phyloP scores from a whole-genome alignment of 345 rosid genomes.

The Laguncularia racemosa region DNA sequence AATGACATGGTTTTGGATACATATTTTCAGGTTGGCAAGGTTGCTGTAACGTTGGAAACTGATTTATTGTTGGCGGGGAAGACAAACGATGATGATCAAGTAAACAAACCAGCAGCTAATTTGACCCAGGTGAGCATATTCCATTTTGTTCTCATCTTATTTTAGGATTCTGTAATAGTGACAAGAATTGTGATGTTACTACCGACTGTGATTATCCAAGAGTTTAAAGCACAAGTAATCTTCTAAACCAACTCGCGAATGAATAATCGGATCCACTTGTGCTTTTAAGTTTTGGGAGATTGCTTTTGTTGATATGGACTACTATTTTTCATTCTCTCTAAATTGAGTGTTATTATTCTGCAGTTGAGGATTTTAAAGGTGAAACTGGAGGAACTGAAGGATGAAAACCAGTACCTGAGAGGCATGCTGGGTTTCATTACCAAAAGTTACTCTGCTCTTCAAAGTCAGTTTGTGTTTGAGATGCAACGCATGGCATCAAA shows the following conservation, averaged over 20 bases:
- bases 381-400: conserved; percentile 10
- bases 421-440: conserved; percentile 5
- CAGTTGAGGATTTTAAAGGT: conserved; percentile 5
- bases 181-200: too few relatives aligned
- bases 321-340: too few relatives aligned
- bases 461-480: conserved; percentile 9
- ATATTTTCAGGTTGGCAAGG: too few relatives aligned
- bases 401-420: conserved; percentile 13
- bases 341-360: background rate
- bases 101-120: background rate
- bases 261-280: too few relatives aligned
- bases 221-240: too few relatives aligned
- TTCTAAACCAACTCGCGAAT: too few relatives aligned
- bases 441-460: conserved; percentile 7
- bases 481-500: conserved; percentile 3
- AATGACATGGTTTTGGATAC: too few relatives aligned
- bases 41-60: background rate
- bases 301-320: too few relatives aligned
- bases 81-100: background rate
- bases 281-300: too few relatives aligned
- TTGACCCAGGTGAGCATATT: conserved; percentile 2
- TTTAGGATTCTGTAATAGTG: too few relatives aligned
- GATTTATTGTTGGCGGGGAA: background rate
- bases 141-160: background rate
- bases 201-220: too few relatives aligned